Evolutionary conservation across 2,329 filamentous ascomycete species (phyloP), one percentile per base, ranked within the genome.

Genomic region (Fusarium pseudonygamai): DNA sequence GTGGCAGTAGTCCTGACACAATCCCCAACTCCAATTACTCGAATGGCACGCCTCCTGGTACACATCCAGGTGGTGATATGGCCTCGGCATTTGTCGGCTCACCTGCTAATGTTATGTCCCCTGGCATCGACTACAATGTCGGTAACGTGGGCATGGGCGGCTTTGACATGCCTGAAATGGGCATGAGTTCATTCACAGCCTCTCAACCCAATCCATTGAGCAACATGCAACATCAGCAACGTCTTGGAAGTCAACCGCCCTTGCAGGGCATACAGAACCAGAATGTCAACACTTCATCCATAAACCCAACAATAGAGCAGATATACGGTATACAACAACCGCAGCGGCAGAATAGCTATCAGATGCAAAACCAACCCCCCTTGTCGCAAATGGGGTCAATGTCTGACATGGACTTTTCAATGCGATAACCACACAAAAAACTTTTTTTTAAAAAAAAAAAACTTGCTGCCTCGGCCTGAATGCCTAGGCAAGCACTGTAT

Each of bases 21-120:
- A 69, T 71, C 16, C 55, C 74, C 18, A 79, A 79, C 62, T 80
- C 82, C 3, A 78, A 81, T 75, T 52, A 79, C 52, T 75, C 80
- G 18, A 74, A 78, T 30, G 76, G 73, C 14, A 78, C 80, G 15
- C 78, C 81, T 9, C 74, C 81, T 3, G 69, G 75, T 9, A 64
- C 75, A 3, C 79, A 78, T 30, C 77, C 80, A 46, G 58, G 64
- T 12, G 71, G 75, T 15, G 82, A 83, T 28, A 84, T 89, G 76
- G 83, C 83, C 68, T 84, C 84, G 3, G 86, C 87, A 1, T 90
- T 87, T 73, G 84, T 84, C 24, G 85, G 85, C 65, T 89, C 88
- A 4, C 87, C 88, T 0, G 77, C 82, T 18, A 37, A 47, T 15
- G 85, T 89, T 32, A 85, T 90, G 82, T 89, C 88, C 6, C 87